Evolutionary conservation across 2,329 filamentous ascomycete genomes (phyloP), one percentile per base, ranked within the genome.

Genomic region (Stagonosporopsis cucurbitacearum): DNA sequence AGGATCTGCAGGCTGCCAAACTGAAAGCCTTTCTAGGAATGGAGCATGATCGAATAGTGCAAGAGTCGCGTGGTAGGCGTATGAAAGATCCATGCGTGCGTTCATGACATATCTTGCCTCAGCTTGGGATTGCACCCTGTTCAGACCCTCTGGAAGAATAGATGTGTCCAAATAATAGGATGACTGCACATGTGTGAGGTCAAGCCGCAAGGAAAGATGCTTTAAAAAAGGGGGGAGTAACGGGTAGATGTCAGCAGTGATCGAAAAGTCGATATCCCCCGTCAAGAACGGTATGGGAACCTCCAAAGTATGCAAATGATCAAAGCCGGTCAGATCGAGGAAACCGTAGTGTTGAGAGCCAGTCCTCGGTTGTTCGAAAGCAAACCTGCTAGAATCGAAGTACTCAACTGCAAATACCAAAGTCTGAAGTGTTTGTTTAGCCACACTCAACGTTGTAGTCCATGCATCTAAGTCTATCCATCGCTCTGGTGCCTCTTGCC

Each of bases 1-100:
- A 8, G 62, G 45, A 26, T 71, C 66, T 2, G 67, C 62, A n/a
- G 69, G 68, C 25, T 72, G 66, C 64, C 66, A 70, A 3, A 69
- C 39, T 4, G 67, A 59, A 9, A 71, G 57, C 1, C 65, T 67
- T 48, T 64, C 54, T 8, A 72, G 53, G n/a, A 48, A 17, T 8
- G 51, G 26, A 2, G 63, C 41, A 19, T 60, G 56, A 12, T 67
- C 65, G 11, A 71, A 55, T 23, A 71, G 26, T 1, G 48, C 40
- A 13, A 68, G 57, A 3, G 57, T 60, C 5, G 63, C 57, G 30
- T 67, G 60, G 20, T 65, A 69, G 28, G 65, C 62, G 33, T 66
- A 68, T 2, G 64, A 64, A 4, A 67, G 43, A 37, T 72, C 68
- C 67, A 70, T 72, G 17, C 66, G 58, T 13, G 67, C 69, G 5